phyloP scores from a whole-genome alignment of 23 red algal species.

The Chondrus crispus region DNA sequence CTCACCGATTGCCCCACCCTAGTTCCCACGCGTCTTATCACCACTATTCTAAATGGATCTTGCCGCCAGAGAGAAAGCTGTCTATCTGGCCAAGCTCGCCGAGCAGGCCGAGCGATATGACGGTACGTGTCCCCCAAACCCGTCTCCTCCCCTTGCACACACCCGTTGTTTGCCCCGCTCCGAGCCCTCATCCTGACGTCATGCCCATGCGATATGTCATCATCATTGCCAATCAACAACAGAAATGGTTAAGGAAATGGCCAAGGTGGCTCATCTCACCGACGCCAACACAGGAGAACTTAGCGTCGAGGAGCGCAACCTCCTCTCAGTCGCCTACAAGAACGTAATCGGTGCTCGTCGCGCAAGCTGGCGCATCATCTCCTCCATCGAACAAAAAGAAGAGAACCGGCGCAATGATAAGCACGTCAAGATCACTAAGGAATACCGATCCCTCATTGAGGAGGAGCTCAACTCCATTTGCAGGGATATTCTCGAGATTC shows the following conservation, averaged over 20 bases:
- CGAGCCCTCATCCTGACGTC: too few species aligned
- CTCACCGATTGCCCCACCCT: not conserved
- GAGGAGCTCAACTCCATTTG: conserved; percentile 80
- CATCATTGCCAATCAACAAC: too few species aligned
- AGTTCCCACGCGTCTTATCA: not conserved
- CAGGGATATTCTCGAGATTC: conserved; percentile 82
- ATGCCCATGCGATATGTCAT: too few species aligned
- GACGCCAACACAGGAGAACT: conserved; percentile 72
- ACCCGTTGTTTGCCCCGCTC: too few species aligned
- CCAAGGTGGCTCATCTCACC: conserved; percentile 70
- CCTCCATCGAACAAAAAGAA: conserved; percentile 94
- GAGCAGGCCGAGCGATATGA: conserved; percentile 98
- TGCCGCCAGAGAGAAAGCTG: conserved; percentile 74
- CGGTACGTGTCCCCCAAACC: conserved; percentile 36
- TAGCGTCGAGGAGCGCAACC: conserved; percentile 87
- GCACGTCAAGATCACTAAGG: conserved; percentile 91
- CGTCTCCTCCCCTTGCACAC: not conserved
- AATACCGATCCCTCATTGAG: conserved; percentile 92
- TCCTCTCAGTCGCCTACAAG: conserved; percentile 96
- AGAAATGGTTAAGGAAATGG: conserved; percentile 97
- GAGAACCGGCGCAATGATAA: conserved; percentile 86
- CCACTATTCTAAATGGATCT: conserved; percentile 55
- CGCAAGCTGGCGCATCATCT: conserved; percentile 94
- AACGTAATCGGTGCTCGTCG: conserved; percentile 93
- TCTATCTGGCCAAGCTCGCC: conserved; percentile 93